Base-by-base conservation (phyloP, 176 grass and related monocot genomes). In the Olyra latifolia region DNA sequence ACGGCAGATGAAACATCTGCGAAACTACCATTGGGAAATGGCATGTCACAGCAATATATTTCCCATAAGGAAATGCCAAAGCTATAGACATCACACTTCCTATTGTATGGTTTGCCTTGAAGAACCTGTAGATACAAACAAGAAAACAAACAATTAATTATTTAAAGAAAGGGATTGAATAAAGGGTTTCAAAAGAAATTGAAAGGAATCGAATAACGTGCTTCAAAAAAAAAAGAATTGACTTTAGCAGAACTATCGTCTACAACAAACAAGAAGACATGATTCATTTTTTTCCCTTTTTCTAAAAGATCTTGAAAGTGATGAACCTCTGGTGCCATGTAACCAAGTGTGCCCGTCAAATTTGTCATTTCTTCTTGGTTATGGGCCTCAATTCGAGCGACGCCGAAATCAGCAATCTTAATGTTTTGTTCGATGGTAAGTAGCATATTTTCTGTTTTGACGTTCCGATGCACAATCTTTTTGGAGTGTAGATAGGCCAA, bases 361-460 rank as follows among this genome's bases (percentile, higher is more conserved):
- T 89, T 91, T 54, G 94, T 97, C 94, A 97, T 97, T 14, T 97
- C 94, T 30, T 87, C 89, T 3, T 91, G 94, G 62, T 97, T 89
- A 65, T 89, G 87, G 29, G 94, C 89, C 75, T 97, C 88, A 58
- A 93, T 84, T 65, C 94, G 94, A 64, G 94, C 94, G 64, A 97
- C 91, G 13, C 94, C 94, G 41, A 91, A 97, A 81, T 97, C 94
- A 60, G 94, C 94, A 65, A 97, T 97, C 53, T 97, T 97, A 29
- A 97, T 78, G 57, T 87, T 91, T 70, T 84, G 43, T 40, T 89
- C 49, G 13, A 73, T 40, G 73, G 93, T 89, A 58, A 97, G 78
- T 4, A 97, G 77, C 94, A 97, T 97, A 69, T 97, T 97, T 35
- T 97, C 94, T 7, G 88, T 91, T 73, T 97, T 97, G 29, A 97